These are phyloP conservation scores for Quercus aquifolioides DNA, from an alignment of 306 rosid species.

Conservation along the genomic window DNA sequence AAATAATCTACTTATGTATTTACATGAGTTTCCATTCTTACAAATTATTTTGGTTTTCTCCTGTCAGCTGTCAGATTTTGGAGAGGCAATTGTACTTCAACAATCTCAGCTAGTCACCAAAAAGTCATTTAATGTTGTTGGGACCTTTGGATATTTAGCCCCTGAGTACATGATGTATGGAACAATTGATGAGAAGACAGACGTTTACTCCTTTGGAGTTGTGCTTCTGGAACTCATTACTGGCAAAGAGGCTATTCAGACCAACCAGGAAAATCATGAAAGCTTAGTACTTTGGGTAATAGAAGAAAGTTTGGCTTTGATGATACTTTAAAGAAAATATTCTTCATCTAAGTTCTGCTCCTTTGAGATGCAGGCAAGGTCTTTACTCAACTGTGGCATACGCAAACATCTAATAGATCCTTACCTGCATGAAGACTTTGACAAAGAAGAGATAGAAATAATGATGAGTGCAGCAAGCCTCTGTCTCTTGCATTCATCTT, in stretches of 20 bases:
- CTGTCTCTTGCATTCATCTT: slow-evolving; percentile 44
- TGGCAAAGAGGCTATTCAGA: slow-evolving; percentile 48
- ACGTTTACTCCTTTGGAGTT: slow-evolving; percentile 51
- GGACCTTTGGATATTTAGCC: slow-evolving; percentile 45
- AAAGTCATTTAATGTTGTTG: slow-evolving; percentile 25
- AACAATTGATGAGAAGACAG: slow-evolving; percentile 45
- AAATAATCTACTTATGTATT: neutral
- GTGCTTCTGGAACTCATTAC: slow-evolving; percentile 52
- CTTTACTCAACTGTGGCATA: slow-evolving; percentile 31
- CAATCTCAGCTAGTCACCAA: slow-evolving; percentile 17
- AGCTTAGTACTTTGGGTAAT: slow-evolving; percentile 51
- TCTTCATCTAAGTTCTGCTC: neutral
- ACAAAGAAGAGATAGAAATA: slow-evolving; percentile 39
- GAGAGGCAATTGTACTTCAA: slow-evolving; percentile 33
- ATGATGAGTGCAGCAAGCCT: slow-evolving; percentile 48
- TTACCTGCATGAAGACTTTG: slow-evolving; percentile 28
- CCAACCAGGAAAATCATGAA: slow-evolving; percentile 20
- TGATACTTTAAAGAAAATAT: neutral
- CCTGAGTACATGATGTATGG: slow-evolving; percentile 50
- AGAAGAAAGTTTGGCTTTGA: neutral
- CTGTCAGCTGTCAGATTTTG: slow-evolving; percentile 44
- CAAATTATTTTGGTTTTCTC: neutral
- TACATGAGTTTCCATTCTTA: neutral
- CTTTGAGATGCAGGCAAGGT: slow-evolving; percentile 39
- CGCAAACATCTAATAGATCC: slow-evolving; percentile 41